Evolutionary conservation across 768 basidiomycete genomes (phyloP).

Genomic region (Pleurotus giganteus): DNA sequence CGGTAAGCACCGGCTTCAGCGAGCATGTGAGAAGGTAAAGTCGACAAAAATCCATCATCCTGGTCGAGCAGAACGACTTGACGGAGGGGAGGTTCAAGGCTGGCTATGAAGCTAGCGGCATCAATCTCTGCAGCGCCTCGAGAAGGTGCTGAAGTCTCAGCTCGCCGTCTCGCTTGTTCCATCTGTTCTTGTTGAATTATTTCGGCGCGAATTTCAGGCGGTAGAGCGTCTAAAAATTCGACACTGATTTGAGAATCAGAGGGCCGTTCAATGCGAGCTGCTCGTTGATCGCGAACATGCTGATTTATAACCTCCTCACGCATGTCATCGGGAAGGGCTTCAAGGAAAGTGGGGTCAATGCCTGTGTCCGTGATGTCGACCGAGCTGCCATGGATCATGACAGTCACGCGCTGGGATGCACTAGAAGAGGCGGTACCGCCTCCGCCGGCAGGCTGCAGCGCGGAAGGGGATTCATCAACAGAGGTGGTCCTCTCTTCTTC

Average conservation of each 20-base stretch:
- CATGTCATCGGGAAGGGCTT: conserved; percentile 98
- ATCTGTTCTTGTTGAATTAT: conserved; percentile 93
- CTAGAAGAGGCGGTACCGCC: conserved; percentile 26
- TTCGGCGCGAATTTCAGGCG: conserved; percentile 94
- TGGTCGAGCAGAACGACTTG: conserved; percentile 90
- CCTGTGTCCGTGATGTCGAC: conserved; percentile 99
- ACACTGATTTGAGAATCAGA: conserved; percentile 87
- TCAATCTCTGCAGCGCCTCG: conserved; percentile 72
- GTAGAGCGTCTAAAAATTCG: conserved; percentile 95
- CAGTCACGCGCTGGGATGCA: conserved; percentile 68
- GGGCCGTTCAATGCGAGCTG: conserved; percentile 70
- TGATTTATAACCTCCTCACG: conserved; percentile 97
- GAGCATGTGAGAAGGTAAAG: conserved; percentile 80
- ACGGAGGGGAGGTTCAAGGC: conserved; percentile 84
- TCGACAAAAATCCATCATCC: conserved; percentile 80
- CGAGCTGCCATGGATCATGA: conserved; percentile 86
- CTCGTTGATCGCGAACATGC: conserved; percentile 89
- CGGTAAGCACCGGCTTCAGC: conserved; percentile 78
- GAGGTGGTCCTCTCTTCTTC: conserved; percentile 27
- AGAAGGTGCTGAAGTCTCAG: conserved; percentile 34
- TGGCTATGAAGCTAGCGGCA: conserved; percentile 88
- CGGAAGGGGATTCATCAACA: neutral
- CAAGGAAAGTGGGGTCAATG: conserved; percentile 96
- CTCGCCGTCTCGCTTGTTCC: conserved; percentile 67
- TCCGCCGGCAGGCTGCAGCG: conserved; percentile 2